A percentile compares a stretch with the other conserved stretches of the same genome.
Evolutionary conservation across 768 basidiomycete species (phyloP).

Genomic region (Trametes cingulata): DNA sequence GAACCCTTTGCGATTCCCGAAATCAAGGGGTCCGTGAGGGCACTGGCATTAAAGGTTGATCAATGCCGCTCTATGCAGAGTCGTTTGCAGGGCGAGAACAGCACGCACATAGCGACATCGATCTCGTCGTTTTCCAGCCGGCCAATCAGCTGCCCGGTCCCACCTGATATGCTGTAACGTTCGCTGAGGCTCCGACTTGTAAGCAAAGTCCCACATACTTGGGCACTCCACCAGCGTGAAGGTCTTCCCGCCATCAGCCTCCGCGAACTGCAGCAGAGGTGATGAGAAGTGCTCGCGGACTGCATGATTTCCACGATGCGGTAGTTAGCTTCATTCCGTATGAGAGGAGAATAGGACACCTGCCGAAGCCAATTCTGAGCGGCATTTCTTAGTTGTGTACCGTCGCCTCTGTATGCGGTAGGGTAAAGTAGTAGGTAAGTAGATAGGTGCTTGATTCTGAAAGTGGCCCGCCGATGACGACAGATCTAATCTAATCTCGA

Average conservation of each 20-base stretch:
- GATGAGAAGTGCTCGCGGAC: slow-evolving; percentile 91
- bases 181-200: not conserved
- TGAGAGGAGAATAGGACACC: not conserved
- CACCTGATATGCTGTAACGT: slow-evolving; percentile 52
- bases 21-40: slow-evolving; percentile 88
- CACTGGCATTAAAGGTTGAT: slow-evolving; percentile 45
- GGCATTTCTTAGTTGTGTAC: no score
- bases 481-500: slow-evolving; percentile 5
- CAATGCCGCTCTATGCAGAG: no score
- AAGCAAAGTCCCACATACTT: slow-evolving; percentile 44
- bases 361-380: slow-evolving; percentile 16
- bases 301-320: slow-evolving; percentile 25
- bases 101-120: slow-evolving; percentile 72
- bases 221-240: slow-evolving; percentile 91
- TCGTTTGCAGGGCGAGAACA: not conserved
- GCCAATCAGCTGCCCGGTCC: slow-evolving; percentile 82
- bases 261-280: slow-evolving; percentile 84
- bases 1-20: slow-evolving; percentile 92
- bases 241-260: slow-evolving; percentile 63
- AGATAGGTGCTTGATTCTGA: no score
- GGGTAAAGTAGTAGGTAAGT: no score
- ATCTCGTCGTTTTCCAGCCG: slow-evolving; percentile 75
- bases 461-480: no score
- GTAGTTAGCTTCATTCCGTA: not conserved
- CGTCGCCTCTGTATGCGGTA: no score